Evolutionary conservation across 805 yeast species (phyloP), one percentile per base, ranked within the genome.

Genomic region (Wickerhamiella qilinensis): DNA sequence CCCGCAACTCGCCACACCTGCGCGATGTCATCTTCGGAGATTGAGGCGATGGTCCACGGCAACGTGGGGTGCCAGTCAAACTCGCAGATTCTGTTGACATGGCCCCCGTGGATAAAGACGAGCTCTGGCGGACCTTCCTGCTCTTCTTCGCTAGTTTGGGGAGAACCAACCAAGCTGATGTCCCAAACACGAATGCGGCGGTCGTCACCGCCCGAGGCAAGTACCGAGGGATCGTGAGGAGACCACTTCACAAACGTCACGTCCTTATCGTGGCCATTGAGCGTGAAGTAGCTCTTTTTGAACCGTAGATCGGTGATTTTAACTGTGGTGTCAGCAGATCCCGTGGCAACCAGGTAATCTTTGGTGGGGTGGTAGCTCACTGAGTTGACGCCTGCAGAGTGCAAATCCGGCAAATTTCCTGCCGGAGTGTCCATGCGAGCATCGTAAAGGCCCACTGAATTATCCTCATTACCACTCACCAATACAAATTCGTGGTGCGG

Each of bases 71-170:
- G 77, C 68, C 86, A 71, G 40, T 68, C 74, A 35, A 77, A 61
- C 46, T 77, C 88, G 40, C 74, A 65, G 33, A 84, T 66, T 38
- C 75, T 65, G 35, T 71, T 72, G 2, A 85, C 73, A 58, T 84
- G 94, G 11, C 94, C 94, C 14, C 93, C 94, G 56, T 85, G 94
- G 50, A 82, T 69, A 52, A 82, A 84, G 19, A 60, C 58, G 41
- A 84, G 66, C 54, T 84, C 78, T 4, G 94, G 91, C 45, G 85
- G 93, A 9, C 74, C 72, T 43, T 69, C 71, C 27, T 68, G 68
- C 21, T 67, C 66, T 44, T 70, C 76, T 46, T 69, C 78, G 20
- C 64, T 62, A 38, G 65, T 69, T 41, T 71, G 71, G 39, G 67
- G 72, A 36, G 63, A 64, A 37, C 66, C 71, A 41, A 79, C 56